A percentile compares a stretch with the other conserved stretches of the same genome.
Evolutionary conservation across 768 basidiomycete species (phyloP).

Genomic region (Hypsizygus marmoreus): DNA sequence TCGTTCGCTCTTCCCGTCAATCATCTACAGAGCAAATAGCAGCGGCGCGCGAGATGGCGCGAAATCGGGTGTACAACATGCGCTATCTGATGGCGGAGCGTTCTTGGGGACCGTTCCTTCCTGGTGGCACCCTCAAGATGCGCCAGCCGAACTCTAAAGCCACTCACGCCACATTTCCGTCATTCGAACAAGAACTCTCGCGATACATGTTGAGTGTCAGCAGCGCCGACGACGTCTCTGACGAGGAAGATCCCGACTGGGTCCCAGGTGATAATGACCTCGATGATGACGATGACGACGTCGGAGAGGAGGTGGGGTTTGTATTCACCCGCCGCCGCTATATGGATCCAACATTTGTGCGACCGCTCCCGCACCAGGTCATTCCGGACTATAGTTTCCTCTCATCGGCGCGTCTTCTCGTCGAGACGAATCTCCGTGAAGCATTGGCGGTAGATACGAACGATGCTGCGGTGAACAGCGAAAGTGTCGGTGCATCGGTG

Average conservation of each 20-base stretch:
- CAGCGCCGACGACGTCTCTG: constrained; percentile 2
- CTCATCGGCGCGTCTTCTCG: constrained; percentile 48
- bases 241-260: constrained; percentile 5
- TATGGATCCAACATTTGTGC: constrained; percentile 16
- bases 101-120: constrained; percentile 39
- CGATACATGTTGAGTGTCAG: constrained; percentile 12
- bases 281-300: constrained; percentile 17
- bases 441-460: constrained; percentile 21
- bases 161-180: constrained; percentile 5
- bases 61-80: constrained; percentile 38
- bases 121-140: constrained; percentile 3
- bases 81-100: constrained; percentile 32
- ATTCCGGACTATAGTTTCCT: constrained; percentile 56
- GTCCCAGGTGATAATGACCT: constrained; percentile 17
- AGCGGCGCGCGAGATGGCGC: constrained; percentile 30
- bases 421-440: constrained; percentile 54
- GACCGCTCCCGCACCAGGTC: constrained; percentile 22
- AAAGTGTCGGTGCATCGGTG: background rate
- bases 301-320: constrained; percentile 8
- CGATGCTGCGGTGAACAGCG: background rate
- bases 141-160: background rate
- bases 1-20: constrained; percentile 4
- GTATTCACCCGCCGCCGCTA: constrained; percentile 18
- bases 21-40: constrained; percentile 10
- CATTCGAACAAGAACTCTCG: constrained; percentile 17